These are phyloP conservation scores for Hypomyces perniciosus DNA, from an alignment of 2,329 filamentous ascomycete genomes.

Conservation along the genomic window DNA sequence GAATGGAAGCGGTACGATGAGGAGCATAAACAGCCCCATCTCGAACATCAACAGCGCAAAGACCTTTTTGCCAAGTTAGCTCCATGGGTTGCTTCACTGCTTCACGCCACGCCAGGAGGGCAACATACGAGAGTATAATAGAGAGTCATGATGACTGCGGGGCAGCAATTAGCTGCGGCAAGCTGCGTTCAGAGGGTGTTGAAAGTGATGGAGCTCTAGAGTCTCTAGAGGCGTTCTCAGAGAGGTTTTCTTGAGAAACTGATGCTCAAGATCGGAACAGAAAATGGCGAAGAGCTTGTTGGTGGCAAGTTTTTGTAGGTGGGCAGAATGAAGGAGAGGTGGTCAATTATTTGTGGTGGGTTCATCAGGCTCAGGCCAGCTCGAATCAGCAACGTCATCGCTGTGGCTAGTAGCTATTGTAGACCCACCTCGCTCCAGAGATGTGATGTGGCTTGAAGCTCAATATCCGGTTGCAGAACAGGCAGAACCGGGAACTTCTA, in stretches of 20 bases:
- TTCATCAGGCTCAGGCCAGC: conserved; percentile 1
- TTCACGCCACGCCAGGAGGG: background rate
- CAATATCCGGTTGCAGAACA: background rate
- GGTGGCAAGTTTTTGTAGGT: background rate
- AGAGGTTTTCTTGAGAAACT: background rate
- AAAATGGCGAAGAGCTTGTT: background rate
- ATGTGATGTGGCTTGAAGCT: conserved; percentile 8
- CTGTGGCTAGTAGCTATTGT: conserved; percentile 22
- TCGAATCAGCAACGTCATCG: conserved; percentile 32
- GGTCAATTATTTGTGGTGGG: background rate
- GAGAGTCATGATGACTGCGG: conserved; percentile 46
- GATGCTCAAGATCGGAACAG: background rate
- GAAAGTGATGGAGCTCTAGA: too few relatives aligned
- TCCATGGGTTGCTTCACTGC: background rate
- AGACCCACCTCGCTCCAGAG: conserved; percentile 18
- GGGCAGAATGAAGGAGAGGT: background rate
- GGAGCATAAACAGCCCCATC: conserved; percentile 74
- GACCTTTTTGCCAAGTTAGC: conserved; percentile 54
- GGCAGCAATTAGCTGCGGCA: conserved; percentile 3
- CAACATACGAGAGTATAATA: conserved; percentile 49
- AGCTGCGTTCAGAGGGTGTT: background rate
- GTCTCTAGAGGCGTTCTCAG: background rate
- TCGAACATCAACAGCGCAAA: conserved; percentile 77
- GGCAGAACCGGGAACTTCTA: too few relatives aligned
- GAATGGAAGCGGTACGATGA: conserved; percentile 86